Evolutionary conservation across 805 yeast genomes (phyloP).

Genomic region (Wickerhamomyces subpelliculosus): DNA sequence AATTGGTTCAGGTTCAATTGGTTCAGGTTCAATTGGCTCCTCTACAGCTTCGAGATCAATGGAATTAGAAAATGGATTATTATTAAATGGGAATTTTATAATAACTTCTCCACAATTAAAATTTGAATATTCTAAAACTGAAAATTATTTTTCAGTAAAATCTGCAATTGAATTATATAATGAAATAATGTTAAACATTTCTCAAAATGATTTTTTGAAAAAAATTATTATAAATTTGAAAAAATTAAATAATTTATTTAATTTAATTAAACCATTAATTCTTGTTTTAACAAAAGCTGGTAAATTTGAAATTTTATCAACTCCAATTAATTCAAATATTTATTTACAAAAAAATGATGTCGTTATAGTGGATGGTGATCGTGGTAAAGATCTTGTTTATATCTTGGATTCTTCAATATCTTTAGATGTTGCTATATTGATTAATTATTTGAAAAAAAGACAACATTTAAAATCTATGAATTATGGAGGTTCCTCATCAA

Average conservation of each 20-base stretch:
- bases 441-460: slow-evolving; percentile 68
- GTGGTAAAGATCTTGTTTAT: slow-evolving; percentile 76
- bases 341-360: slow-evolving; percentile 53
- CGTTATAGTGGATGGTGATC: slow-evolving; percentile 76
- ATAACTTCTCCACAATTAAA: slow-evolving; percentile 54
- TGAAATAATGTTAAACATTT: too few species aligned
- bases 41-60: too few species aligned
- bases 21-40: slow-evolving; percentile 3
- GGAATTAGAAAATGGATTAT: slow-evolving; percentile 55
- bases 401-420: slow-evolving; percentile 59
- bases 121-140: slow-evolving; percentile 40
- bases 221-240: slow-evolving; percentile 18
- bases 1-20: slow-evolving; percentile 1
- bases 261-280: slow-evolving; percentile 24
- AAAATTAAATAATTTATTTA: slow-evolving; percentile 20
- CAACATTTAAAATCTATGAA: slow-evolving; percentile 51
- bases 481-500: slow-evolving; percentile 3
- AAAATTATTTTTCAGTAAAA: slow-evolving; percentile 48
- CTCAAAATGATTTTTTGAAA: slow-evolving; percentile 22
- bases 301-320: slow-evolving; percentile 61
- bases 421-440: slow-evolving; percentile 59
- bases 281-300: slow-evolving; percentile 56
- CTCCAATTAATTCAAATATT: slow-evolving; percentile 59
- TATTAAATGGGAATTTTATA: slow-evolving; percentile 48
- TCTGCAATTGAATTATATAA: slow-evolving; percentile 32